phyloP scores from a whole-genome alignment of 345 rosid species.

The Dimocarpus longan region DNA sequence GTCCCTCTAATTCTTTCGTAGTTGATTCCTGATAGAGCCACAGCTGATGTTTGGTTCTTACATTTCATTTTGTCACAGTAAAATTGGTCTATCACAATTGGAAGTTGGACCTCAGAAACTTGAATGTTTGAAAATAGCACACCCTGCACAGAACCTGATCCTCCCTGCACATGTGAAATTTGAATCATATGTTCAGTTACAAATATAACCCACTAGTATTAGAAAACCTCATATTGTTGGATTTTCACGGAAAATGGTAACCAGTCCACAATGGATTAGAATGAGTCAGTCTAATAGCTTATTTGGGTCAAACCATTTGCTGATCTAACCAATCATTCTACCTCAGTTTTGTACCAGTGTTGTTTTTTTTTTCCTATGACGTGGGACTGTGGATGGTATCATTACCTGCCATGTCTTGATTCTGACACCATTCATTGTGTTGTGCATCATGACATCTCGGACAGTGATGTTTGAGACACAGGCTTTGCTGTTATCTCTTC shows the following conservation, averaged over 20 bases:
- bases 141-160: conserved; percentile 85
- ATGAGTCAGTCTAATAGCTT: too few species aligned
- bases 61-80: conserved; percentile 82
- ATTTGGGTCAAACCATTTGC: too few species aligned
- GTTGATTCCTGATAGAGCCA: conserved; percentile 81
- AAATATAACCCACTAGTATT: conserved; percentile 8
- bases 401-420: conserved; percentile 99
- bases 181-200: conserved; percentile 8
- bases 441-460: conserved; percentile 72
- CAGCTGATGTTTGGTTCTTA: conserved; percentile 81
- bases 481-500: conserved; percentile 79
- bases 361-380: neutral
- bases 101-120: conserved; percentile 86
- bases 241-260: too few species aligned
- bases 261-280: too few species aligned
- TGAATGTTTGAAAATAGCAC: conserved; percentile 90
- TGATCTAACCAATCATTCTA: too few species aligned
- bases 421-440: conserved; percentile 90
- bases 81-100: conserved; percentile 87
- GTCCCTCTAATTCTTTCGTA: conserved; percentile 83
- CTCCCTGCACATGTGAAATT: conserved; percentile 70
- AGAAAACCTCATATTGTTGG: neutral
- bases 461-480: conserved; percentile 93
- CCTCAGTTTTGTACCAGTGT: too few species aligned
- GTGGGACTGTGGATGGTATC: conserved; percentile 11